Evolutionary conservation across 495 filamentous ascomycete species (phyloP), one percentile per base, ranked within the genome.

Genomic region (Aspergillus egyptiacus): DNA sequence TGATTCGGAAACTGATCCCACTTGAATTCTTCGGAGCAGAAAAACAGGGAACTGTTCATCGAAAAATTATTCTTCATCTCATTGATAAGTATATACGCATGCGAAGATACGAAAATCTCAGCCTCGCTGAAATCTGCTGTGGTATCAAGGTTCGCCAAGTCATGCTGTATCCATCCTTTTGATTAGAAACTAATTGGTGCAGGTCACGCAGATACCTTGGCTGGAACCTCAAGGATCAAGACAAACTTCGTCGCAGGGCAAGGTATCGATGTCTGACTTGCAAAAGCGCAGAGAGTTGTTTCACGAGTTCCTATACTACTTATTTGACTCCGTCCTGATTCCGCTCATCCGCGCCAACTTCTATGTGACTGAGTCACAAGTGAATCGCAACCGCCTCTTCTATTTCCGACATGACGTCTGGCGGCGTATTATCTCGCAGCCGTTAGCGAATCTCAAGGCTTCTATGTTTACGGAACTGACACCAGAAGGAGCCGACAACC

Each of bases 371-470:
- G 93, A 98, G 63, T 91, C 89, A 2, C 87, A 81, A 54, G 69
- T 74, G 5, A 83, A 96, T 57, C 76, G 81, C 19, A 89, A 94
- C 58, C 81, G 82, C 6, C 69, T 97, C 0, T 95, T 96, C 65
- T 98, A 87, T 69, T 97, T 96, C 56, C 83, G 91, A 3, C 94
- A 98, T 53, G 93, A 98, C 58, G 74, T 90, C 30, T 98, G 93
- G 93, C 77, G 80, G 48, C 75, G 72, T 13, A 58, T 96, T 34
- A 83, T 80, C 7, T 84, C 91, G 53, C 83, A 89, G 11, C 80
- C 85, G 0, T 66, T 96, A 60, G 67, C 74, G 1, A 60, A 69
- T 6, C 68, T 98, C 14, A 94, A 89, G 62, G 51, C 65, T 5
- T 74, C 73, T 2, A 91, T 91, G 77, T 89, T 96, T 47, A 83